Evolutionary conservation across 192 early-diverging fungal genomes (phyloP), one percentile per base, ranked within the genome.

Genomic region (Coemansia furcata): DNA sequence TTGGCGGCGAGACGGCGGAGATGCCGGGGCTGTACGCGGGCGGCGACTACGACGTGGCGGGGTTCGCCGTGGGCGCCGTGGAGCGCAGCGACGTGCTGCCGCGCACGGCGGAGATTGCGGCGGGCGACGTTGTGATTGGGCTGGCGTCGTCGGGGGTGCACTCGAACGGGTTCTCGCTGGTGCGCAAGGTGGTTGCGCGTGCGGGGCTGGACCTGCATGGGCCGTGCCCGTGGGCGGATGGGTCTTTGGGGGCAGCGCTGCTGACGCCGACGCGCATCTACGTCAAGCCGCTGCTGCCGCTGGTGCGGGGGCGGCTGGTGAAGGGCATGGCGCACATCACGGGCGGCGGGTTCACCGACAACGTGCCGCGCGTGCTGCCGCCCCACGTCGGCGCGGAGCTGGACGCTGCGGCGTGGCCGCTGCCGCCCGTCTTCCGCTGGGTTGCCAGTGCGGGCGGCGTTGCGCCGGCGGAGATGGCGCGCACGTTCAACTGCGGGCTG

Each of bases 401-500:
- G n/a, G 93, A 98, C 78, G 92, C 93, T 2, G 65, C 71, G 1
- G 50, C 85, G 1, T 99, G 93, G 89, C 84, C 85, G 49, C 85
- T 98, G 65, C 94, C 93, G 21, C 82, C 88, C n/a, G 93, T 98
- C 57, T 99, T 99, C 85, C 87, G 89, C 73, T 99, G 98, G 98
- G 68, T 98, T 63, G 92, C 93, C 85, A 71, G 82, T 59, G 85
- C 90, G 21, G 98, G 98, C 64, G 43, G 44, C 37, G 73, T 82
- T 15, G 52, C 65, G n/a, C 66, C 77, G 66, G 91, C 83, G 63
- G 97, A 99, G 77, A 90, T 99, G 85, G 89, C 94, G 7, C 88
- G 98, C 55, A 98, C 98, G 0, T 99, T 99, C 86, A 99, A 99
- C 90, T 98, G 96, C 77, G 98, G 98, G 66, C 93, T 99, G 67